These are phyloP conservation scores for Nasturtium officinale DNA, from an alignment of 345 rosid genomes.

Conservation along the genomic window DNA sequence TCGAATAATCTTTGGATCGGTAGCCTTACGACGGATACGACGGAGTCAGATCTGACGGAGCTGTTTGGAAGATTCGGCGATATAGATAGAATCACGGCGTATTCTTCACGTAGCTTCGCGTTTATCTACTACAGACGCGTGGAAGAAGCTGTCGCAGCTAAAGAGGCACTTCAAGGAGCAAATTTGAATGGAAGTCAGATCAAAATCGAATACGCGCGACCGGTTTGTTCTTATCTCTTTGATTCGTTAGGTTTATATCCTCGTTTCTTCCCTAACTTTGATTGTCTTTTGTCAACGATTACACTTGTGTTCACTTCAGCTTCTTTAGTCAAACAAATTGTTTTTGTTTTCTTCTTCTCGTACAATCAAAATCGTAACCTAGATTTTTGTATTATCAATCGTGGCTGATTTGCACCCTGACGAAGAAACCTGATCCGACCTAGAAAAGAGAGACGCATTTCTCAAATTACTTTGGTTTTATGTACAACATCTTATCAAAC, in stretches of 20 bases:
- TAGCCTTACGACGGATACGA: conserved; percentile 58
- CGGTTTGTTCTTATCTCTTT: conserved; percentile 85
- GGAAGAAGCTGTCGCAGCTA: conserved; percentile 86
- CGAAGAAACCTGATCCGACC: not conserved
- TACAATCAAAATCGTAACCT: conserved; percentile 16
- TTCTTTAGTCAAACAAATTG: not conserved
- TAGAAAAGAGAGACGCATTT: conserved; percentile 1
- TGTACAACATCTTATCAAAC: conserved; percentile 15
- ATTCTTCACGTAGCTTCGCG: conserved; percentile 71
- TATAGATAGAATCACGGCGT: conserved; percentile 72
- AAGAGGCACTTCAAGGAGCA: conserved; percentile 72
- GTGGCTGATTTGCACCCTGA: conserved; percentile 6
- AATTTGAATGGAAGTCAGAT: conserved; percentile 60
- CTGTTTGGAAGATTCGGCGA: conserved; percentile 68
- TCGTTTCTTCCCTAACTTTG: conserved; percentile 12
- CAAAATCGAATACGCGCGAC: conserved; percentile 95
- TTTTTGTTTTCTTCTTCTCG: not conserved
- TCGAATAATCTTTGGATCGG: conserved; percentile 92
- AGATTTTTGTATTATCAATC: conserved; percentile 27
- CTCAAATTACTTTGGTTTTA: not conserved
- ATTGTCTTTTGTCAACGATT: conserved; percentile 14
- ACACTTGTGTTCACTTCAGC: not conserved
- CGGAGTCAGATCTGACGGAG: conserved; percentile 70
- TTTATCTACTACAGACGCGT: conserved; percentile 75
- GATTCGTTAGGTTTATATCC: conserved; percentile 46